Evolutionary conservation across 495 filamentous ascomycete species (phyloP).

Genomic region (Aspergillus baeticus): DNA sequence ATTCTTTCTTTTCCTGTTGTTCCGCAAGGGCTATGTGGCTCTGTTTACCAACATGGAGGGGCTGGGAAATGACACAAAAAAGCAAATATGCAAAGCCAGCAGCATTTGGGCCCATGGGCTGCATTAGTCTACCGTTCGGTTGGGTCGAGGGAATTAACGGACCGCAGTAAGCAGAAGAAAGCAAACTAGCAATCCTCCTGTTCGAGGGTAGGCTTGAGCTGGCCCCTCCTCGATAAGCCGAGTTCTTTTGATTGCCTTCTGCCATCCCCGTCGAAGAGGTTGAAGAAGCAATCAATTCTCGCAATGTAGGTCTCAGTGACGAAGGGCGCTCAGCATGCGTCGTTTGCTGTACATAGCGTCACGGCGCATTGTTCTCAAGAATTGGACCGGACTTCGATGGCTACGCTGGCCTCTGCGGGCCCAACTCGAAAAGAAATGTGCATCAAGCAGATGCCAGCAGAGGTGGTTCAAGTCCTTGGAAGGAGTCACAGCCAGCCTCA

Average conservation of each 20-base stretch:
- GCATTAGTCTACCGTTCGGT: constrained; percentile 10
- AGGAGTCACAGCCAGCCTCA: too few relatives aligned
- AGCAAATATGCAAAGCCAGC: constrained; percentile 1
- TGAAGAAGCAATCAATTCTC: not conserved
- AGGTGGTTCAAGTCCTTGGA: too few relatives aligned
- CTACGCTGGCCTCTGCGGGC: too few relatives aligned
- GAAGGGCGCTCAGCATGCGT: too few relatives aligned
- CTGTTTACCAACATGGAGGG: not conserved
- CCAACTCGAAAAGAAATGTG: too few relatives aligned
- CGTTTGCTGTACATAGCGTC: too few relatives aligned
- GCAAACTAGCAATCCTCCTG: too few relatives aligned
- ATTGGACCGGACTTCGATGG: too few relatives aligned
- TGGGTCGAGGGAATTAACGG: not conserved
- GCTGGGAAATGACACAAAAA: not conserved
- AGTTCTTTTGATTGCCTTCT: not conserved
- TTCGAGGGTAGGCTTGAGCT: not conserved
- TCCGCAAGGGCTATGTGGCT: too few relatives aligned
- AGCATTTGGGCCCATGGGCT: not conserved
- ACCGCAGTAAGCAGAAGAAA: not conserved
- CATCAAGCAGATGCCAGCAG: too few relatives aligned
- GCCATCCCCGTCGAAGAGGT: not conserved
- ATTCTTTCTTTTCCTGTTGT: not conserved
- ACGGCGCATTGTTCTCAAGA: too few relatives aligned
- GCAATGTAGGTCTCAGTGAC: not conserved
- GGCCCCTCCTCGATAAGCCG: not conserved